phyloP scores from a whole-genome alignment of 192 early-diverging fungal species.

The Coemansia reversa region DNA sequence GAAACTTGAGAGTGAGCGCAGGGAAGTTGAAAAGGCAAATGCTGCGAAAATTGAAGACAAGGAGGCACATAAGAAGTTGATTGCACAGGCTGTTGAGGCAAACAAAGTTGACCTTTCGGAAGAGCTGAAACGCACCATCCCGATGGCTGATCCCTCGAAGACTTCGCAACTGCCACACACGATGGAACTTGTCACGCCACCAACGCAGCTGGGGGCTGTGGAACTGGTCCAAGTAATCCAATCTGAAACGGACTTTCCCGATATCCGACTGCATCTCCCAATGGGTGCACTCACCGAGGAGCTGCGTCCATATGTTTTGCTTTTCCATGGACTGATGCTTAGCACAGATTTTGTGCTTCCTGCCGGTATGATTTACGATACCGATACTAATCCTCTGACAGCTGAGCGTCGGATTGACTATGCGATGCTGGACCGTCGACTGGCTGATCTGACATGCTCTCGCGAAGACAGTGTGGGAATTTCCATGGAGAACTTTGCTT shows the following conservation, averaged over 20 bases:
- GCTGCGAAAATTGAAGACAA: constrained; percentile 24
- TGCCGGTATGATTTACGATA: constrained; percentile 41
- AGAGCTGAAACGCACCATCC: constrained; percentile 59
- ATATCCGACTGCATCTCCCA: constrained; percentile 61
- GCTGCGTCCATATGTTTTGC: constrained; percentile 66
- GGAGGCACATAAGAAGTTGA: constrained; percentile 50
- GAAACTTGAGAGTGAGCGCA: constrained; percentile 30
- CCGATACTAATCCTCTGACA: not conserved
- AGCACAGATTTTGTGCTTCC: constrained; percentile 57
- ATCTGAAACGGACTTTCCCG: constrained; percentile 67
- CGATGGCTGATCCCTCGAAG: constrained; percentile 29
- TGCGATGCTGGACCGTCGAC: constrained; percentile 38
- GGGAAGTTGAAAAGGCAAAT: constrained; percentile 23
- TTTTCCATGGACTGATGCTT: constrained; percentile 79
- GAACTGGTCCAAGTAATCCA: constrained; percentile 59
- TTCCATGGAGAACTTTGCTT: constrained; percentile 47
- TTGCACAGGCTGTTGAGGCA: constrained; percentile 39
- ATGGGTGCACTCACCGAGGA: constrained; percentile 54
- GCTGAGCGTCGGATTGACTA: constrained; percentile 19
- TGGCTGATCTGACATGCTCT: constrained; percentile 54
- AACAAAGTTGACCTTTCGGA: constrained; percentile 50
- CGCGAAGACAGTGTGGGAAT: constrained; percentile 53
- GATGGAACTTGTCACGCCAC: constrained; percentile 4
- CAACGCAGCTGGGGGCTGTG: constrained; percentile 48
- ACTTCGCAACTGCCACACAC: constrained; percentile 17